Evolutionary conservation across 2,329 filamentous ascomycete species (phyloP).

Genomic region (Bipolaris cookei): DNA sequence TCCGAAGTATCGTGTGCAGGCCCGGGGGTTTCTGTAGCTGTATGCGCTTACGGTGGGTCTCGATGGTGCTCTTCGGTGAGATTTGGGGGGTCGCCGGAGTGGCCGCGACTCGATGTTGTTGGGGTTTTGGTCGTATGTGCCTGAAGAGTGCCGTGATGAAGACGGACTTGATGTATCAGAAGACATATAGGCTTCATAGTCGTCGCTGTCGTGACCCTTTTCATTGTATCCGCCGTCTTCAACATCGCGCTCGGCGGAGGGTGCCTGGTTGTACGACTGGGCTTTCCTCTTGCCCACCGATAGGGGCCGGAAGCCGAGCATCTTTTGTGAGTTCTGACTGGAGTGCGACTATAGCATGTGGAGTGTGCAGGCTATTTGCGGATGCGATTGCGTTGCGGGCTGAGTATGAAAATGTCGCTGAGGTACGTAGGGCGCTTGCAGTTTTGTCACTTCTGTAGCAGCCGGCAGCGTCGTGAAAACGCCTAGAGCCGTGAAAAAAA

Average conservation of each 20-base stretch:
- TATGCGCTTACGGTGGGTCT: constrained; percentile 44
- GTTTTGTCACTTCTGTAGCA: background rate
- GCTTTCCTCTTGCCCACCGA: constrained; percentile 48
- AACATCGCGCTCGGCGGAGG: constrained; percentile 38
- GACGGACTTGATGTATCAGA: constrained; percentile 54
- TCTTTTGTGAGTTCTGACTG: constrained; percentile 8
- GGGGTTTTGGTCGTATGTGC: constrained; percentile 39
- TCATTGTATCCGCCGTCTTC: constrained; percentile 48
- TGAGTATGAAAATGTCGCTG: background rate
- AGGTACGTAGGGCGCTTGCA: background rate
- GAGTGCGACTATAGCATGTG: constrained; percentile 13
- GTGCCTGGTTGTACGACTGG: constrained; percentile 40
- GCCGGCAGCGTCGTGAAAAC: background rate
- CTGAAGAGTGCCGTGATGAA: constrained; percentile 60
- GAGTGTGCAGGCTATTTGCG: constrained; percentile 1
- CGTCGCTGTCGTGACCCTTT: constrained; percentile 49
- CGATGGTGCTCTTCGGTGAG: constrained; percentile 28
- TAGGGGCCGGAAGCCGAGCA: constrained; percentile 48
- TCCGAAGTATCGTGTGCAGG: constrained; percentile 78
- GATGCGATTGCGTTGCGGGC: background rate
- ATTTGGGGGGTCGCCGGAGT: constrained; percentile 21
- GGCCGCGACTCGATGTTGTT: constrained; percentile 34
- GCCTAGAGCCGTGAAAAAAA: background rate
- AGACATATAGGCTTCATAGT: constrained; percentile 43
- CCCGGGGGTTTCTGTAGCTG: constrained; percentile 71